A percentile compares a stretch with the other conserved stretches of the same genome.
Evolutionary conservation across 1,139 yeast species (phyloP).

Genomic region (Candida sanyaensis): DNA sequence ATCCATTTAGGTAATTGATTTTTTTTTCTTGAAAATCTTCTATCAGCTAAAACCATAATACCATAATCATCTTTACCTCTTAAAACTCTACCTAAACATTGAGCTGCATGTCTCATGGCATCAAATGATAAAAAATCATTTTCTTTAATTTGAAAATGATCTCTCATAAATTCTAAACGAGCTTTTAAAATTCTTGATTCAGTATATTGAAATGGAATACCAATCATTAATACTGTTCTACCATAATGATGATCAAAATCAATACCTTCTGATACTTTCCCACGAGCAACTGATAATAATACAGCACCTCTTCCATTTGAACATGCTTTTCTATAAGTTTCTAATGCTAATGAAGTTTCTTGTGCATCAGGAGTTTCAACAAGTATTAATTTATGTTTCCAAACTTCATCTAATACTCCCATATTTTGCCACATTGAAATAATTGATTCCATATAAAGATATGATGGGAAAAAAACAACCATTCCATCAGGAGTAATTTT

Average conservation of each 20-base stretch:
- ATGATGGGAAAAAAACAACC: constrained; percentile 97
- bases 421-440: constrained; percentile 98
- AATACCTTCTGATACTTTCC: constrained; percentile 97
- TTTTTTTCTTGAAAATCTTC: constrained; percentile 85
- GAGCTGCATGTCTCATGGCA: constrained; percentile 99
- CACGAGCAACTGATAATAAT: constrained; percentile 95
- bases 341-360: constrained; percentile 92
- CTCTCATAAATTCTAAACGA: constrained; percentile 87
- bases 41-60: constrained; percentile 95
- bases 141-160: constrained; percentile 88
- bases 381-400: constrained; percentile 92
- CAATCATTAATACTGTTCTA: constrained; percentile 96
- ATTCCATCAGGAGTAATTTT: constrained; percentile 97
- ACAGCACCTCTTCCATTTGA: constrained; percentile 98
- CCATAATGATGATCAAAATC: constrained; percentile 99
- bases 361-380: constrained; percentile 99
- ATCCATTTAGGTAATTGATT: constrained; percentile 96
- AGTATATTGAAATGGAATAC: constrained; percentile 98
- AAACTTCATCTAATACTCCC: constrained; percentile 97
- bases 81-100: constrained; percentile 92
- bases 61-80: constrained; percentile 99
- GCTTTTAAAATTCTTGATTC: constrained; percentile 96
- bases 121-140: constrained; percentile 95
- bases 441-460: constrained; percentile 95
- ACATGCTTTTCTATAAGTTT: constrained; percentile 95